Evolutionary conservation across 371 early-diverging fungal species (phyloP).

Genomic region (Lichtheimia corymbifera): DNA sequence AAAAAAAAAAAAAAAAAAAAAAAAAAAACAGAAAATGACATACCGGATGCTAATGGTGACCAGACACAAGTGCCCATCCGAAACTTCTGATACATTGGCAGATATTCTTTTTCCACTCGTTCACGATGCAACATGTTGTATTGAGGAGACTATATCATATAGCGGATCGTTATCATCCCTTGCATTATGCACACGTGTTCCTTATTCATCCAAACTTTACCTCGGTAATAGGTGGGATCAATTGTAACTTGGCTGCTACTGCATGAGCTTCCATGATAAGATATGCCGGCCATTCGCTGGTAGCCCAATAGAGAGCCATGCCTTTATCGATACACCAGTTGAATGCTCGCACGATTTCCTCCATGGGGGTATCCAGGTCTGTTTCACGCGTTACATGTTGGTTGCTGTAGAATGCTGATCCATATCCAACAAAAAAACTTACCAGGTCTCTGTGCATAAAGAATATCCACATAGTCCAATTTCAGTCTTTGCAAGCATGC

Average conservation of each 20-base stretch:
- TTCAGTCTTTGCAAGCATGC: slow-evolving; percentile 75
- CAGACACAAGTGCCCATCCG: slow-evolving; percentile 80
- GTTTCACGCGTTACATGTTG: neutral
- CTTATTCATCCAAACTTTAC: slow-evolving; percentile 70
- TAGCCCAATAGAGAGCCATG: slow-evolving; percentile 86
- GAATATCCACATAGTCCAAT: slow-evolving; percentile 79
- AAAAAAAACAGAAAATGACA: no score
- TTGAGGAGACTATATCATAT: slow-evolving; percentile 73
- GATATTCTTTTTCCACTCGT: slow-evolving; percentile 77
- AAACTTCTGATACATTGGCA: slow-evolving; percentile 68
- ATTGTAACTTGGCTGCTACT: slow-evolving; percentile 64
- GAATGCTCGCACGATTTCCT: slow-evolving; percentile 88
- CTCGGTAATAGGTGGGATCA: slow-evolving; percentile 72
- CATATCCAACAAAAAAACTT: neutral
- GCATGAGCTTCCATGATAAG: slow-evolving; percentile 78
- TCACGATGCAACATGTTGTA: slow-evolving; percentile 89
- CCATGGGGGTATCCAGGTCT: slow-evolving; percentile 72
- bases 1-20: no score
- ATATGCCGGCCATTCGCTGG: slow-evolving; percentile 84
- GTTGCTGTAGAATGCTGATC: no score
- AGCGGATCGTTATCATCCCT: slow-evolving; percentile 28
- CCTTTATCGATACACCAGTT: slow-evolving; percentile 84
- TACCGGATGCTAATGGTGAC: slow-evolving; percentile 81
- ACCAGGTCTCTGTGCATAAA: slow-evolving; percentile 88
- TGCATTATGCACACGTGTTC: slow-evolving; percentile 74